Conservation (phyloP, 768 basidiomycete genomes). For the Tricholoma terreum region DNA sequence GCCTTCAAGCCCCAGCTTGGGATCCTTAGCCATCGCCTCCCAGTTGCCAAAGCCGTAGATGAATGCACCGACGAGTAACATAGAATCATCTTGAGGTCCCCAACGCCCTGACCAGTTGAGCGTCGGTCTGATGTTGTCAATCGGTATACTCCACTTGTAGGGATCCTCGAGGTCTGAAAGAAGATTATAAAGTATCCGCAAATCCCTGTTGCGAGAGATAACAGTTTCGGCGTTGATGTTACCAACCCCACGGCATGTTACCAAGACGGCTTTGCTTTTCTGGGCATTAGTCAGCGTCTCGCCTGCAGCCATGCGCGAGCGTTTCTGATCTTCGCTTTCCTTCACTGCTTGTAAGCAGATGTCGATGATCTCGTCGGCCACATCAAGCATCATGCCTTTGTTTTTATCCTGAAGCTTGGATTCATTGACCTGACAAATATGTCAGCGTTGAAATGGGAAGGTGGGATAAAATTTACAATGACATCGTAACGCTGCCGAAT, state of each 20-base stretch:
- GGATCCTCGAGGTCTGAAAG: conserved; percentile 70
- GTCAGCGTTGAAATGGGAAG: conserved; percentile 3
- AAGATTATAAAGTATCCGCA: conserved; percentile 82
- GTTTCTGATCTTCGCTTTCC: conserved; percentile 80
- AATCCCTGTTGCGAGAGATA: conserved; percentile 82
- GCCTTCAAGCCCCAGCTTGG: conserved; percentile 75
- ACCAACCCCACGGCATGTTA: conserved; percentile 83
- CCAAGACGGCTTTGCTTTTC: conserved; percentile 96
- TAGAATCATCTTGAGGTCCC: conserved; percentile 89
- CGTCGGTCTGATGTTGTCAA: conserved; percentile 91
- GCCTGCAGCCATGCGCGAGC: conserved; percentile 69
- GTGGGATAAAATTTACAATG: conserved; percentile 58
- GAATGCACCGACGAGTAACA: conserved; percentile 92
- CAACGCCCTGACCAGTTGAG: conserved; percentile 97
- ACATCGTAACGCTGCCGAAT: conserved; percentile 91
- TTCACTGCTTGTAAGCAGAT: conserved; percentile 81
- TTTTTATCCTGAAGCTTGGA: conserved; percentile 93
- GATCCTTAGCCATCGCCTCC: conserved; percentile 92
- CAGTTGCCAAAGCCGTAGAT: conserved; percentile 94
- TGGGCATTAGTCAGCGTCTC: conserved; percentile 90
- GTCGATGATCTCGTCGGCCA: conserved; percentile 90
- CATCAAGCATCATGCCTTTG: conserved; percentile 84
- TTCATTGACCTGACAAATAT: conserved; percentile 65
- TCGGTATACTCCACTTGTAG: conserved; percentile 83
- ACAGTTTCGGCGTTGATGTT: conserved; percentile 99